Evolutionary conservation across 2,329 filamentous ascomycete species (phyloP).

Genomic region (Plectosphaerella sp.): DNA sequence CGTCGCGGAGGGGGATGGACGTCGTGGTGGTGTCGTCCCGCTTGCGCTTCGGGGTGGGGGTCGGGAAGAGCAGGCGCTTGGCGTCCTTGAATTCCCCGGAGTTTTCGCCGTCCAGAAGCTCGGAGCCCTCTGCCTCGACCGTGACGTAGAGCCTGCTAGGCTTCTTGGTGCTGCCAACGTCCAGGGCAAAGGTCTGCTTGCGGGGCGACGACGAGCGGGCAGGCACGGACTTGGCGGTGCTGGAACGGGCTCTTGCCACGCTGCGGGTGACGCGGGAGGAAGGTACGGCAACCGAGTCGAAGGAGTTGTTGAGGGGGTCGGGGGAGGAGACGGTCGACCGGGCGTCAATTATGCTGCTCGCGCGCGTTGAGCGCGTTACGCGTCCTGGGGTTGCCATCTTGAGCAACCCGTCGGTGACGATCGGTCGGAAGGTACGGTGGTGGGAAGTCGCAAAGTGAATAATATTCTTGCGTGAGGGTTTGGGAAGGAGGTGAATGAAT

Average conservation of each 20-base stretch:
- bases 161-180: slow-evolving; percentile 44
- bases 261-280: slow-evolving; percentile 32
- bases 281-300: slow-evolving; percentile 24
- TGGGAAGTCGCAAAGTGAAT: slow-evolving; percentile 1
- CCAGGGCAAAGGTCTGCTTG: slow-evolving; percentile 53
- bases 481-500: background rate
- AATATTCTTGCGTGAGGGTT: background rate
- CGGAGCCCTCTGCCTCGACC: slow-evolving; percentile 42
- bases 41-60: slow-evolving; percentile 32
- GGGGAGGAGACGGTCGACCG: slow-evolving; percentile 41
- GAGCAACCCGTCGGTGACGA: slow-evolving; percentile 10
- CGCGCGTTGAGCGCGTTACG: background rate
- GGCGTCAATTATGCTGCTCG: slow-evolving; percentile 25
- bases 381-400: slow-evolving; percentile 24
- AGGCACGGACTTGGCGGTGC: no score
- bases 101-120: slow-evolving; percentile 15
- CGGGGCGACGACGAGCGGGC: slow-evolving; percentile 37
- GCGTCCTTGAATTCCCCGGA: slow-evolving; percentile 29
- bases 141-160: slow-evolving; percentile 52
- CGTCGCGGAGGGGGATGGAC: slow-evolving; percentile 46
- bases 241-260: slow-evolving; percentile 17
- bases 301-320: slow-evolving; percentile 42
- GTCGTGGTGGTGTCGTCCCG: slow-evolving; percentile 29
- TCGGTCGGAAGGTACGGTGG: background rate
- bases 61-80: slow-evolving; percentile 37